Conservation (phyloP, 2,329 filamentous ascomycete species). For the Colletotrichum tropicicola region DNA sequence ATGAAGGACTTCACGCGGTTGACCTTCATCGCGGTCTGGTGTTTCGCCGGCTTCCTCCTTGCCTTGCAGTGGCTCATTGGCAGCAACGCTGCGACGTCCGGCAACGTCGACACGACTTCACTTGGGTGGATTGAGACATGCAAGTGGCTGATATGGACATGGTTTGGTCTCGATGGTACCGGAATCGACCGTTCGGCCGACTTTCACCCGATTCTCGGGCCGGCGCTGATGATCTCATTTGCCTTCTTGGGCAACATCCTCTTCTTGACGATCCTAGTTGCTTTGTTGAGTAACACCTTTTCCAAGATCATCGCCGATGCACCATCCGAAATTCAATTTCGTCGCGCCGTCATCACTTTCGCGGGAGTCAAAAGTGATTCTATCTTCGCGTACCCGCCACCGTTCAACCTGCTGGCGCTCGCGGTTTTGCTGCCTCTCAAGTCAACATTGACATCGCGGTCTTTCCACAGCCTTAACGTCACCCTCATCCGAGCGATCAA, state of each 20-base stretch:
- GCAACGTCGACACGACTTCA: neutral
- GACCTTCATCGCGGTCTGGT: slow-evolving; percentile 63
- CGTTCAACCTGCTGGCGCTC: slow-evolving; percentile 76
- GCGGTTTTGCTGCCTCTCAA: slow-evolving; percentile 73
- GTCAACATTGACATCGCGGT: slow-evolving; percentile 66
- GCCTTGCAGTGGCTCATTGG: slow-evolving; percentile 71
- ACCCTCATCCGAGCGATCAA: slow-evolving; percentile 71
- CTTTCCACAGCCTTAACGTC: slow-evolving; percentile 79
- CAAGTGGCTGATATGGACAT: slow-evolving; percentile 84
- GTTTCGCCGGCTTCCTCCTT: slow-evolving; percentile 76
- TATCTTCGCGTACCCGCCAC: slow-evolving; percentile 74
- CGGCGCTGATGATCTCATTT: slow-evolving; percentile 75
- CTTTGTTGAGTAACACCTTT: slow-evolving; percentile 78
- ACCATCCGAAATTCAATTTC: slow-evolving; percentile 76
- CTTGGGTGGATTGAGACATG: slow-evolving; percentile 62
- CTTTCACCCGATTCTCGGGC: slow-evolving; percentile 74
- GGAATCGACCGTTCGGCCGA: slow-evolving; percentile 60
- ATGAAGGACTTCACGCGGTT: slow-evolving; percentile 77
- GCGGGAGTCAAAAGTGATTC: slow-evolving; percentile 79
- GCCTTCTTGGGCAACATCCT: slow-evolving; percentile 79
- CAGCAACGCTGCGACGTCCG: slow-evolving; percentile 38
- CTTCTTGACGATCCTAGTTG: slow-evolving; percentile 78
- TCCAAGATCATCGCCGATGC: slow-evolving; percentile 74
- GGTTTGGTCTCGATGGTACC: slow-evolving; percentile 77
- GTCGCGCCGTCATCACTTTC: slow-evolving; percentile 75